These are phyloP conservation scores for Sphagnum fallax DNA, from an alignment of 228 moss, liverwort and hornwort species.

Conservation along the genomic window DNA sequence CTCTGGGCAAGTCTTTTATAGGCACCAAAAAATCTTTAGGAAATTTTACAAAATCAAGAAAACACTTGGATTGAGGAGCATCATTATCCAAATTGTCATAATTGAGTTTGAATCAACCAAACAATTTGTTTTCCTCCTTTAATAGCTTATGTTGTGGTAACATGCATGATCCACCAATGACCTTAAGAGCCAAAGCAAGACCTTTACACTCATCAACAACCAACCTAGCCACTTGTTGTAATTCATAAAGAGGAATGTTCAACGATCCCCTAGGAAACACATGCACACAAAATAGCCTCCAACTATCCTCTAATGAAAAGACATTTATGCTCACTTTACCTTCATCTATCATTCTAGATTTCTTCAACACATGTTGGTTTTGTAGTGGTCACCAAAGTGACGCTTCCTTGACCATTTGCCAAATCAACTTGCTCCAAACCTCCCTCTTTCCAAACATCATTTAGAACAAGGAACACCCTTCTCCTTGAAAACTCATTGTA, in stretches of 20 bases:
- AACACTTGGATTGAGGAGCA: slow-evolving; percentile 15
- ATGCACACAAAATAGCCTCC: slow-evolving; percentile 31
- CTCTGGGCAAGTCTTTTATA: too few relatives aligned
- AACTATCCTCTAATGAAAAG: slow-evolving; percentile 7
- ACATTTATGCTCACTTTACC: too few relatives aligned
- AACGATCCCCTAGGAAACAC: slow-evolving; percentile 16
- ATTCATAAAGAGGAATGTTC: slow-evolving; percentile 1
- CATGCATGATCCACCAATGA: slow-evolving; percentile 6
- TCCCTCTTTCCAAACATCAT: slow-evolving; percentile 9
- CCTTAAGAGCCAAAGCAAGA: slow-evolving; percentile 24
- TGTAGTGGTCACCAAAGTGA: slow-evolving; percentile 16
- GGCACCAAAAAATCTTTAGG: too few relatives aligned
- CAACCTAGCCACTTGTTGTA: slow-evolving; percentile 3
- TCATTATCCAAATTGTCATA: slow-evolving; percentile 13
- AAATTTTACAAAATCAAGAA: not conserved
- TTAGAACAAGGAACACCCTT: slow-evolving; percentile 6
- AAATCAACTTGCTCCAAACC: slow-evolving; percentile 13
- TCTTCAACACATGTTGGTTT: slow-evolving; percentile 5
- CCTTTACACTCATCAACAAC: slow-evolving; percentile 19
- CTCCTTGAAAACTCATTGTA: slow-evolving; percentile 2
- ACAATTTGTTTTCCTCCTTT: slow-evolving; percentile 18
- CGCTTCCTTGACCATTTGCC: slow-evolving; percentile 6
- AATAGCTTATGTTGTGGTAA: not conserved
- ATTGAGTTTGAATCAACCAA: slow-evolving; percentile 18
- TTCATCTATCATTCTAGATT: not conserved